Base-by-base conservation (phyloP, 2,329 filamentous ascomycete genomes). In the Aspergillus chevalieri region DNA sequence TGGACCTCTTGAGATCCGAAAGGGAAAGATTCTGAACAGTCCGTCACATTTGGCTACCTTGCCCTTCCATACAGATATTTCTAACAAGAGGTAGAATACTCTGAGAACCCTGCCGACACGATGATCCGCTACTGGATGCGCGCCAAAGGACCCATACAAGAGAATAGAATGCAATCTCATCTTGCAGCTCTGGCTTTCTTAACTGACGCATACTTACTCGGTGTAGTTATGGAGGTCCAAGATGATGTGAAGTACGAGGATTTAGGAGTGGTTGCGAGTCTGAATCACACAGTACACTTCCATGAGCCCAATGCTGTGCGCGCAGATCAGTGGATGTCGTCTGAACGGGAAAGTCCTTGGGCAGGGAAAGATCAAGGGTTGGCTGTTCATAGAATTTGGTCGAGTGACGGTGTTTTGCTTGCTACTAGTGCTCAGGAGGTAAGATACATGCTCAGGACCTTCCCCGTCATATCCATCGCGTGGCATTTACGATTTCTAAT, bases 151-250 rank as follows among this genome's bases (percentile, higher is more conserved):
- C 26, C 26, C 10, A 28, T 28, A 28, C 26, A 28, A 3, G 9
- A 28, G 9, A 10, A 28, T 28, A 28, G 10, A 28, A 9, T 28
- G 19, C 79, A 85, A 61, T 87, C 89, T 14, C 89, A 95, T 65
- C 75, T 94, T 41, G 84, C 80, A 39, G 91, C 91, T 8, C 75
- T 96, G 55, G 90, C 90, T 19, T 96, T 95, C 74, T 86, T 95
- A 76, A 87, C 83, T 21, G 90, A 95, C 71, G 85, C 79, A 64
- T 91, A 87, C 73, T 95, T 96, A 70, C 89, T 95, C 68, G 89
- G 87, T 36, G 95, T 89, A 3, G 81, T 95, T 17, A 14, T 6
- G 41, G 7, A 7, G 10, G 41, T 17, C n/a, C 47, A 57, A 57
- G 7, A 51, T 55, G 7, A 63, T 67, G 42, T 54, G 62, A 19